Evolutionary conservation across 2,329 filamentous ascomycete species (phyloP).

Genomic region (Trichoderma arundinaceum): DNA sequence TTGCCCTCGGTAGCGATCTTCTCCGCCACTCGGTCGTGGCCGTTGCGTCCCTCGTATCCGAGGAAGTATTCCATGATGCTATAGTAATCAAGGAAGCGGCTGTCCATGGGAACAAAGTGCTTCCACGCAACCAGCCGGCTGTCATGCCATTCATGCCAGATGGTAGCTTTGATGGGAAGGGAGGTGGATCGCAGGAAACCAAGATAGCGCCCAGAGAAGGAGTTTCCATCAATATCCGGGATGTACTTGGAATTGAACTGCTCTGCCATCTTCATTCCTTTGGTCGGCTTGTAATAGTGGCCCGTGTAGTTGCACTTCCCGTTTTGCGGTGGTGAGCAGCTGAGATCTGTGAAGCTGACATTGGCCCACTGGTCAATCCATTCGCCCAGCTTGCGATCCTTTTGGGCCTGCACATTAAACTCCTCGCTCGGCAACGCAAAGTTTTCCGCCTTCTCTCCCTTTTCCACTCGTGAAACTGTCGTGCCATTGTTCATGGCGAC

Average conservation of each 20-base stretch:
- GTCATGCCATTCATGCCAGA: slow-evolving; percentile 84
- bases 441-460: slow-evolving; percentile 54
- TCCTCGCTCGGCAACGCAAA: slow-evolving; percentile 57
- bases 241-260: slow-evolving; percentile 71
- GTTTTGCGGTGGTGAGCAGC: slow-evolving; percentile 51
- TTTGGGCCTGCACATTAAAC: slow-evolving; percentile 56
- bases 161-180: slow-evolving; percentile 76
- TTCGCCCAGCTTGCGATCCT: slow-evolving; percentile 51
- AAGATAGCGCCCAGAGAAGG: slow-evolving; percentile 70
- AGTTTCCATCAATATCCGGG: slow-evolving; percentile 78
- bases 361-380: slow-evolving; percentile 59
- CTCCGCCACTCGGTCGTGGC: slow-evolving; percentile 64
- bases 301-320: slow-evolving; percentile 56
- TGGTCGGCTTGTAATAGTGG: slow-evolving; percentile 50
- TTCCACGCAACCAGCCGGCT: slow-evolving; percentile 74
- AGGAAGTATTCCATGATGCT: slow-evolving; percentile 77
- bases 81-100: slow-evolving; percentile 72
- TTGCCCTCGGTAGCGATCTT: slow-evolving; percentile 70
- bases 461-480: slow-evolving; percentile 57
- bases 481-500: slow-evolving; percentile 74
- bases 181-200: slow-evolving; percentile 72
- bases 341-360: slow-evolving; percentile 60
- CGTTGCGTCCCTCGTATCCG: slow-evolving; percentile 56
- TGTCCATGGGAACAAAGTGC: slow-evolving; percentile 83
- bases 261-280: slow-evolving; percentile 52